These are phyloP conservation scores for Boletus coccyginus DNA, from an alignment of 768 basidiomycete species.

Conservation along the genomic window DNA sequence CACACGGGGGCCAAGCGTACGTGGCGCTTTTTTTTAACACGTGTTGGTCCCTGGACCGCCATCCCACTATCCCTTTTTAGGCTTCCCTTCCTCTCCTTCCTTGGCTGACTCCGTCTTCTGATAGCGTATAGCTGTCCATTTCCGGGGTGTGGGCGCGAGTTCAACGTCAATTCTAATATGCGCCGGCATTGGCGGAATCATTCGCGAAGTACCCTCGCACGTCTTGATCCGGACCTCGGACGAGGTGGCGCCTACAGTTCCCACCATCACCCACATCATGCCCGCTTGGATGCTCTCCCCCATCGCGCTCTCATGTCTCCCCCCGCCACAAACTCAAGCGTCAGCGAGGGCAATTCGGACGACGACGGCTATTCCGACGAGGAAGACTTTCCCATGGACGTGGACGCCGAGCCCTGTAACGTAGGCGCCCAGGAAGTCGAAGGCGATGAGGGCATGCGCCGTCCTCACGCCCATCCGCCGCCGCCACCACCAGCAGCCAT, in stretches of 20 bases:
- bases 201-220: slow-evolving; percentile 25
- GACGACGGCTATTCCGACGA: slow-evolving; percentile 29
- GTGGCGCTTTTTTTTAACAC: slow-evolving; percentile 19
- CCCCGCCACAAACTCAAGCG: slow-evolving; percentile 29
- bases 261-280: slow-evolving; percentile 5
- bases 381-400: slow-evolving; percentile 27
- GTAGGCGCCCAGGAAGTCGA: neutral
- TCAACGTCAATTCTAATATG: slow-evolving; percentile 87
- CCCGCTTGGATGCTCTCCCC: neutral
- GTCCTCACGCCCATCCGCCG: neutral
- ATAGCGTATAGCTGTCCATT: slow-evolving; percentile 73
- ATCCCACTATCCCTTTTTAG: slow-evolving; percentile 8
- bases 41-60: slow-evolving; percentile 20
- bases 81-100: neutral
- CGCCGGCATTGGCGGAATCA: slow-evolving; percentile 77
- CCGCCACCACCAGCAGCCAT: slow-evolving; percentile 4
- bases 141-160: slow-evolving; percentile 71
- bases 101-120: slow-evolving; percentile 14
- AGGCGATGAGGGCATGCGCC: slow-evolving; percentile 14
- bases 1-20: slow-evolving; percentile 39
- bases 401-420: slow-evolving; percentile 17
- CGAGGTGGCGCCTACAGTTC: slow-evolving; percentile 13
- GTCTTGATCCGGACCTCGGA: slow-evolving; percentile 20
- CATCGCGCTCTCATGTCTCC: slow-evolving; percentile 27
- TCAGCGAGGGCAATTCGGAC: slow-evolving; percentile 28